Evolutionary conservation across 306 rosid species (phyloP), one percentile per base, ranked within the genome.

Genomic region (Amphicarpaea edgeworthii): DNA sequence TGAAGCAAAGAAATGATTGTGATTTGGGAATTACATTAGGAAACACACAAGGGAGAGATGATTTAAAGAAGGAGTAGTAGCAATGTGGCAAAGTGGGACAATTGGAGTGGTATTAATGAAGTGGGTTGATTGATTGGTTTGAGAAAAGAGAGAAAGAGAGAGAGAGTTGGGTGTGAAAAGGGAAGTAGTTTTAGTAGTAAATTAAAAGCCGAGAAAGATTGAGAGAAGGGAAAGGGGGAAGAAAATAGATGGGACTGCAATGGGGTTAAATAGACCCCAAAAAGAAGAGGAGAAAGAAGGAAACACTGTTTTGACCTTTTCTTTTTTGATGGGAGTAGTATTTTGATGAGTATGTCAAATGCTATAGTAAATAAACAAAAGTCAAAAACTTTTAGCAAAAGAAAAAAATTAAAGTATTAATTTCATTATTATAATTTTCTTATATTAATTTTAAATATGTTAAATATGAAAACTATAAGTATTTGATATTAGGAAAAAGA

Each of bases 261-360:
- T 23, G 74, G 28, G 74, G 78, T 87, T 93, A 90, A 83, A 93
- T 91, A 91, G 90, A 73, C 77, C 46, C 61, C 61, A 30, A 19
- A 34, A 3, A 8, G 23, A 20, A 45, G 43, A 75, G 26, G n/a
- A n/a, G n/a, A n/a, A n/a, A n/a, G n/a, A n/a, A n/a, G n/a, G n/a
- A 47, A 60, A 54, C 53, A 59, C 78, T 83, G 24, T 40, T 59
- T 67, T 85, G 78, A 77, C 85, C 74, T 67, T 67, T 32, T 66
- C 0, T 3, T 1, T 6, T 42, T 19, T 66, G 0, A 6, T 41
- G 69, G 8, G 0, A 20, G 7, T 7, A 12, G 7, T 19, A 17
- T 63, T 63, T 40, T 34, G 26, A 64, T 6, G n/a, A n/a, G n/a
- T n/a, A 9, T 34, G 47, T 17, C 30, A 63, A 9, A 17, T 63